phyloP scores from a whole-genome alignment of 2,329 filamentous ascomycete genomes.

The Hymenoscyphus albidus region DNA sequence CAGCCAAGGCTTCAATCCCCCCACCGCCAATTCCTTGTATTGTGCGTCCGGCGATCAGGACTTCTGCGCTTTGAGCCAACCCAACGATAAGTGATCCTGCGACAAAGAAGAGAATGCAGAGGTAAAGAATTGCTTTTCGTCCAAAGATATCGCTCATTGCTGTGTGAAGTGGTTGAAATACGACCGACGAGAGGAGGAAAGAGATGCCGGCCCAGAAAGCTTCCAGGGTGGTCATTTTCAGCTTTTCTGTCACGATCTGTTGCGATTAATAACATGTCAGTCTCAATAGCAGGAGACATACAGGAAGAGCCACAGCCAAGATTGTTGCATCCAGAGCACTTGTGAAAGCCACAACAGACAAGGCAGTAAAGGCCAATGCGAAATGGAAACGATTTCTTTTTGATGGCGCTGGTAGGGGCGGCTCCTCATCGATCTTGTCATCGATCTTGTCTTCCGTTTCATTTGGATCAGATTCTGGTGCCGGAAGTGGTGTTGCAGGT shows the following conservation, averaged over 20 bases:
- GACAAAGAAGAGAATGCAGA: slow-evolving; percentile 31
- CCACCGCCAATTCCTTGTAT: slow-evolving; percentile 46
- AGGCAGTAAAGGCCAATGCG: background rate
- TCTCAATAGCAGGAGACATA: background rate
- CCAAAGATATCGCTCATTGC: slow-evolving; percentile 38
- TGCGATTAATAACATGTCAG: background rate
- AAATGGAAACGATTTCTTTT: background rate
- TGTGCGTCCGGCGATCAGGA: slow-evolving; percentile 27
- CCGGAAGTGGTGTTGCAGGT: background rate
- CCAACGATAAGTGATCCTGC: slow-evolving; percentile 35
- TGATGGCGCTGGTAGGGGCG: background rate
- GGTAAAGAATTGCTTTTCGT: slow-evolving; percentile 26
- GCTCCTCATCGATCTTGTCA: background rate
- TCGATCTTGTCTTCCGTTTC: background rate
- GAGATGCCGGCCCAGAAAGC: slow-evolving; percentile 68
- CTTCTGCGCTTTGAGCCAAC: slow-evolving; percentile 32
- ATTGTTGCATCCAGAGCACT: slow-evolving; percentile 10
- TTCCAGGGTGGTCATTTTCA: slow-evolving; percentile 41
- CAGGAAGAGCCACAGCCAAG: slow-evolving; percentile 4
- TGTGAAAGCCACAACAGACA: background rate
- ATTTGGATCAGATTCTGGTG: background rate
- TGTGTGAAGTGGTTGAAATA: slow-evolving; percentile 41
- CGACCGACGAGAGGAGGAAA: slow-evolving; percentile 55
- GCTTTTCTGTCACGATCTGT: slow-evolving; percentile 12
- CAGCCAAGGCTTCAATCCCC: slow-evolving; percentile 43